Conservation (phyloP, 768 basidiomycete species). For the Auriscalpium microsporum region DNA sequence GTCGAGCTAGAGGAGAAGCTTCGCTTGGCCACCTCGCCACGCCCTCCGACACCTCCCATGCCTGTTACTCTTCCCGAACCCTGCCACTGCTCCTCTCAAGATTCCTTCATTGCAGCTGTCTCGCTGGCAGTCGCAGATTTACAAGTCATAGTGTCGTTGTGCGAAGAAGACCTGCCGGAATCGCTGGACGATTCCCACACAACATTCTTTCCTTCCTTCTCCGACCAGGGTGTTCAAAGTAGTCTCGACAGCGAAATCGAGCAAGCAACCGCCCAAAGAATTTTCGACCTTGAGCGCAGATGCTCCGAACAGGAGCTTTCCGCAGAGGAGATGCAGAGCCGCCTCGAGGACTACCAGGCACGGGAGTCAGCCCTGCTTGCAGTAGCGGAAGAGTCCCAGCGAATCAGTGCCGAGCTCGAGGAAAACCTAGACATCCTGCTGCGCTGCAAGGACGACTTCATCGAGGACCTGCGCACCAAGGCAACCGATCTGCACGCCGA, state of each 20-base stretch:
- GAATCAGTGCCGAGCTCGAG: slow-evolving; percentile 10
- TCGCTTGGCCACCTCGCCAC: background rate
- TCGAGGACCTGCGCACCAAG: slow-evolving; percentile 11
- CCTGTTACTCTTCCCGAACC: no score
- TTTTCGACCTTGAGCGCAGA: background rate
- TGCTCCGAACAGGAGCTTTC: background rate
- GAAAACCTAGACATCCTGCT: slow-evolving; percentile 5
- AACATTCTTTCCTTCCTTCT: no score
- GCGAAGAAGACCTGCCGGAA: background rate
- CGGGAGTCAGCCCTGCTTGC: slow-evolving; percentile 4
- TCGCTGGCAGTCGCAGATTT: background rate
- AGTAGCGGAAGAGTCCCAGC: slow-evolving; percentile 10
- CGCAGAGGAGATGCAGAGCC: background rate
- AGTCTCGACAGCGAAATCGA: background rate
- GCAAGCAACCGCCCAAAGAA: no score
- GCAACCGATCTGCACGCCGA: slow-evolving; percentile 1
- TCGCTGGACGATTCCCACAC: background rate
- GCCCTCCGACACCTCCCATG: no score
- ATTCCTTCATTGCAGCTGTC: no score
- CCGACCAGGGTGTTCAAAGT: slow-evolving; percentile 1
- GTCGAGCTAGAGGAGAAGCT: slow-evolving; percentile 8
- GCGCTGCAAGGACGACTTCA: slow-evolving; percentile 14
- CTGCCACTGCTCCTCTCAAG: no score
- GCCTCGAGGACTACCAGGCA: slow-evolving; percentile 6
- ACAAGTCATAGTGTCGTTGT: background rate